These are phyloP conservation scores for Rubroboletus satanas DNA, from an alignment of 768 basidiomycete genomes.

Conservation along the genomic window DNA sequence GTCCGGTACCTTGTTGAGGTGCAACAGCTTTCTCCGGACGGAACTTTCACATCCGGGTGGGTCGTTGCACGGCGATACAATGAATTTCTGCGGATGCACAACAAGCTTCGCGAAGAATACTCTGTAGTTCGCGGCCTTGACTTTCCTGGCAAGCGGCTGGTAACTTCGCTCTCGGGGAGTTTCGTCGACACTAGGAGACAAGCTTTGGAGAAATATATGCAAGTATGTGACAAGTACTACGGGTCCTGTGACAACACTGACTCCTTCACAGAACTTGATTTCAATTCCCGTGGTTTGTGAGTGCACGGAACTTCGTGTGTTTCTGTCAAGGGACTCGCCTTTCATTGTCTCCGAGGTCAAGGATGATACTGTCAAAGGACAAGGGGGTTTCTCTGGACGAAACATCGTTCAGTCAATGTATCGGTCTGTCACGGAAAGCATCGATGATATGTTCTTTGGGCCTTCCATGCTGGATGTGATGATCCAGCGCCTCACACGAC, in stretches of 20 bases:
- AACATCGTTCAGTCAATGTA: slow-evolving; percentile 85
- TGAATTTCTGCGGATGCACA: slow-evolving; percentile 90
- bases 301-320: slow-evolving; percentile 75
- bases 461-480: slow-evolving; percentile 95
- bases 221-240: slow-evolving; percentile 44
- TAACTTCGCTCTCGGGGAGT: slow-evolving; percentile 79
- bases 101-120: slow-evolving; percentile 76
- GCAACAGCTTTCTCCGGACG: slow-evolving; percentile 80
- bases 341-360: slow-evolving; percentile 58
- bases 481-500: slow-evolving; percentile 84
- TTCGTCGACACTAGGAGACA: slow-evolving; percentile 80
- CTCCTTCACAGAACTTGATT: slow-evolving; percentile 55
- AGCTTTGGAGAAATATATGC: slow-evolving; percentile 86
- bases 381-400: slow-evolving; percentile 57
- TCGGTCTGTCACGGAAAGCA: slow-evolving; percentile 86
- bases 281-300: slow-evolving; percentile 73
- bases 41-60: slow-evolving; percentile 83
- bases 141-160: slow-evolving; percentile 91
- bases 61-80: slow-evolving; percentile 91
- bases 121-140: slow-evolving; percentile 66
- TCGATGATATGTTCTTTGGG: slow-evolving; percentile 96
- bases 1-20: slow-evolving; percentile 92
- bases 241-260: background rate
- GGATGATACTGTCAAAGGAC: slow-evolving; percentile 38
- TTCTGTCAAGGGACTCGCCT: slow-evolving; percentile 85